Evolutionary conservation across 768 basidiomycete species (phyloP).

Genomic region (Tricholoma furcatifolium): DNA sequence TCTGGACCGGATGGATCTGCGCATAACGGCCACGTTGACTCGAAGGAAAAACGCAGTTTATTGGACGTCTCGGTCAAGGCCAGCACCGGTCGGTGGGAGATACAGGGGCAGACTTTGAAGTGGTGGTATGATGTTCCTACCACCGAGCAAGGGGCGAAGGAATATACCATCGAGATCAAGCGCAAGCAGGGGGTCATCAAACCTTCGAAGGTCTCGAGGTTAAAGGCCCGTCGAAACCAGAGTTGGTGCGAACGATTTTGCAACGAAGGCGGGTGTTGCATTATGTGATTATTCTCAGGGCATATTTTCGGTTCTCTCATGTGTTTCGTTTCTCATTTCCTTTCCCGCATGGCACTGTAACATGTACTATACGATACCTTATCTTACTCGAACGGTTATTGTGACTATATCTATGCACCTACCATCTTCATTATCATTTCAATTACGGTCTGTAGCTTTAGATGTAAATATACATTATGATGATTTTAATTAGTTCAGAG

Average conservation of each 20-base stretch:
- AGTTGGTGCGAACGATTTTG: constrained; percentile 23
- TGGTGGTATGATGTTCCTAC: constrained; percentile 55
- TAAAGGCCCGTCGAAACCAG: background rate
- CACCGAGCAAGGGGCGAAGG: constrained; percentile 27
- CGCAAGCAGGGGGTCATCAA: constrained; percentile 30
- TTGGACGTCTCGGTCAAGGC: constrained; percentile 46
- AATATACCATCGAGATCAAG: constrained; percentile 37
- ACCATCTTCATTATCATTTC: background rate
- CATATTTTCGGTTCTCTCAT: background rate
- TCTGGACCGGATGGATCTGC: background rate
- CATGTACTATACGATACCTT: constrained; percentile 1
- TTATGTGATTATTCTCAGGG: constrained; percentile 21
- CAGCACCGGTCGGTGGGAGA: constrained; percentile 39
- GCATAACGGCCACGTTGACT: background rate
- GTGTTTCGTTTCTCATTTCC: background rate
- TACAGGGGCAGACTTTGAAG: constrained; percentile 47
- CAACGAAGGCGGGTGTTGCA: constrained; percentile 14
- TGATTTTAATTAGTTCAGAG: background rate
- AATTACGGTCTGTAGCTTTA: constrained; percentile 2
- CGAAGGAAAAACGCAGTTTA: constrained; percentile 19
- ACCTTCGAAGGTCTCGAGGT: constrained; percentile 1
- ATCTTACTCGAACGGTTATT: background rate
- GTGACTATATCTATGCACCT: background rate
- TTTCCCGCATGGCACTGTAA: background rate
- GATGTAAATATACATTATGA: constrained; percentile 1